These are phyloP conservation scores for Xylaria grammica DNA, from an alignment of 495 filamentous ascomycete species.

Conservation along the genomic window DNA sequence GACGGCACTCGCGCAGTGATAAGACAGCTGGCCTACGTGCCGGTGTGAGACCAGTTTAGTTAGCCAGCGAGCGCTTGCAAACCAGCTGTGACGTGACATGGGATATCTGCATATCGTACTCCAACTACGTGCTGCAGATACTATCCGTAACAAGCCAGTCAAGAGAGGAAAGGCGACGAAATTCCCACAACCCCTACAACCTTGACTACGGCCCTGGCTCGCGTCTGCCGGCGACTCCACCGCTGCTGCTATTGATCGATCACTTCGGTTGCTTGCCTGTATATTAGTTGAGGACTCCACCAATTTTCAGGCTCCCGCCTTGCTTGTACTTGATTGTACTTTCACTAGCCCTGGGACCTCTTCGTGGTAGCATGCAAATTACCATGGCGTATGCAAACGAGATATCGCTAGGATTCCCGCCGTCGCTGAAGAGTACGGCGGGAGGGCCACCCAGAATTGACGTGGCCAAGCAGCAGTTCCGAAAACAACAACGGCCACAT, in stretches of 20 bases:
- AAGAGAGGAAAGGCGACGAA: constrained; percentile 13
- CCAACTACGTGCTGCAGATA: constrained; percentile 17
- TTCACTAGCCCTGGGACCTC: not conserved
- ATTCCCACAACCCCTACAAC: constrained; percentile 14
- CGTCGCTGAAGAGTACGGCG: constrained; percentile 1
- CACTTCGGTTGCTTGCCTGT: not conserved
- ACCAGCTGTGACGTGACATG: constrained; percentile 23
- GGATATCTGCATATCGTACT: constrained; percentile 21
- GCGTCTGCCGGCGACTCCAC: constrained; percentile 5
- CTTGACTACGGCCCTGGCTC: constrained; percentile 13
- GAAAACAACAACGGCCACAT: constrained; percentile 26
- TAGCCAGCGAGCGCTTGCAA: constrained; percentile 6
- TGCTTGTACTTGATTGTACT: not conserved
- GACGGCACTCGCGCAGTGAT: constrained; percentile 9
- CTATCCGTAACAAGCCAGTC: constrained; percentile 4
- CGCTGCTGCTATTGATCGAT: constrained; percentile 5
- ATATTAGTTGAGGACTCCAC: constrained; percentile 6
- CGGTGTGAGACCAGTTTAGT: constrained; percentile 7
- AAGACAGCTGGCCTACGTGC: constrained; percentile 1
- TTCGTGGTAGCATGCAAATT: constrained; percentile 23
- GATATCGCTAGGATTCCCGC: constrained; percentile 12
- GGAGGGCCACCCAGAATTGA: constrained; percentile 22
- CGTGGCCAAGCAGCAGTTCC: constrained; percentile 18
- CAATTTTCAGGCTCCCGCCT: not conserved
- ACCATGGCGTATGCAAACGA: constrained; percentile 31